These are phyloP conservation scores for Cochlearia excelsa DNA, from an alignment of 345 rosid genomes.

Conservation along the genomic window DNA sequence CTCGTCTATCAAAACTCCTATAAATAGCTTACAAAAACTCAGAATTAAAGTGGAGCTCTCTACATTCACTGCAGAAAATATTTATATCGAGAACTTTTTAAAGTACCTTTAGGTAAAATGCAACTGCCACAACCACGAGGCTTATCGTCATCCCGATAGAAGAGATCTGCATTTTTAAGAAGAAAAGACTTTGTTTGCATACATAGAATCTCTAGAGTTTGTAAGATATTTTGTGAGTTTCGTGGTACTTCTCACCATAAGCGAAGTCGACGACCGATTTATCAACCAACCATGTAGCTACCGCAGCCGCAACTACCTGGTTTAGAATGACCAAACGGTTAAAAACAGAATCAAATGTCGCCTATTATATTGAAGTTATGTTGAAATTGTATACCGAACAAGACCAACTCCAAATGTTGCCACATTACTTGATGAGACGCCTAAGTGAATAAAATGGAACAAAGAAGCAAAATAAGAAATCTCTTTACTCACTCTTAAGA, in stretches of 20 bases:
- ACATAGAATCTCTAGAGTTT: conserved; percentile 3
- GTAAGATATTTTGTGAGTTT: neutral
- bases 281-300: conserved; percentile 84
- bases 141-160: conserved; percentile 74
- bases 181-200: neutral
- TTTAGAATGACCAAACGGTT: conserved; percentile 13
- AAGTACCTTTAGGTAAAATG: conserved; percentile 65
- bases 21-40: conserved; percentile 22
- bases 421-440: conserved; percentile 60
- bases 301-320: conserved; percentile 78
- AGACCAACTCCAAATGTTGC: conserved; percentile 80
- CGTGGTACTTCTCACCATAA: conserved; percentile 51
- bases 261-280: conserved; percentile 85
- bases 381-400: conserved; percentile 55
- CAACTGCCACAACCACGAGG: conserved; percentile 58
- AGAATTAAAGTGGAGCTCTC: conserved; percentile 14
- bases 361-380: conserved; percentile 1
- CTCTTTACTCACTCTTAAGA: neutral
- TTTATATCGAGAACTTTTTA: neutral
- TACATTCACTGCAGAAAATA: conserved; percentile 6
- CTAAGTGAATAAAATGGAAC: conserved; percentile 35
- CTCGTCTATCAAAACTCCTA: too few relatives aligned
- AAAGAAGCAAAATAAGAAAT: conserved; percentile 12
- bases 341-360: neutral
- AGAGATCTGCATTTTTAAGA: conserved; percentile 54